Conservation (phyloP, 768 basidiomycete species). For the Mycena floridula region DNA sequence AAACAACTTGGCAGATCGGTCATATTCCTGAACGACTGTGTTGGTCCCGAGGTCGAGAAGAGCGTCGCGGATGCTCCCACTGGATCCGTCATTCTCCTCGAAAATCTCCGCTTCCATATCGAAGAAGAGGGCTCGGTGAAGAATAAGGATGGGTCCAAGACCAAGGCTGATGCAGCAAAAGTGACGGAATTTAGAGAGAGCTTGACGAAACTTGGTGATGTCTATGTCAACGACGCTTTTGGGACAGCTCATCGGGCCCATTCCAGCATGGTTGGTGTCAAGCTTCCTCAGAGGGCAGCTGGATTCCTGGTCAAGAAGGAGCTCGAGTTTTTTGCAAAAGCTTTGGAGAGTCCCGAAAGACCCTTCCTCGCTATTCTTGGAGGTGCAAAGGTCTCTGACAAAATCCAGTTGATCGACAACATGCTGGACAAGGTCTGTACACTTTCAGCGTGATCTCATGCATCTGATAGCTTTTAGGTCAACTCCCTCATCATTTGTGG, state of each 20-base stretch:
- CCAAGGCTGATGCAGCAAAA: constrained; percentile 80
- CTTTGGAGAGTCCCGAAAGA: constrained; percentile 86
- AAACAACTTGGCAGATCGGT: constrained; percentile 68
- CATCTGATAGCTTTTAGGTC: constrained; percentile 45
- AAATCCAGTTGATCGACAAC: constrained; percentile 98
- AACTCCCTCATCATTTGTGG: constrained; percentile 94
- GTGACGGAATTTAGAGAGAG: constrained; percentile 82
- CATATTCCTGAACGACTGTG: constrained; percentile 78
- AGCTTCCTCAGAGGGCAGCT: constrained; percentile 86
- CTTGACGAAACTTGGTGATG: constrained; percentile 88
- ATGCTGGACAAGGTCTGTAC: constrained; percentile 87
- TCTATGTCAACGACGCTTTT: constrained; percentile 98
- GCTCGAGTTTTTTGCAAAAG: constrained; percentile 97
- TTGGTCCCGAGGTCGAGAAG: constrained; percentile 80
- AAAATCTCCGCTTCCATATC: constrained; percentile 97
- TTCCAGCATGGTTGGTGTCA: constrained; percentile 97
- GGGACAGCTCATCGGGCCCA: constrained; percentile 98
- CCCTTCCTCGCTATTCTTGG: constrained; percentile 98
- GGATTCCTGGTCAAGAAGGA: constrained; percentile 99
- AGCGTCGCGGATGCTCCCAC: constrained; percentile 57
- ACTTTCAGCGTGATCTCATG: not conserved
- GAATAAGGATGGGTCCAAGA: constrained; percentile 92
- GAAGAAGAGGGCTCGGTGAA: constrained; percentile 95
- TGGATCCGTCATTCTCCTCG: constrained; percentile 83
- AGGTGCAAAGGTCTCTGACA: constrained; percentile 98